These are phyloP conservation scores for Komagataella mondaviorum DNA, from an alignment of 805 yeast species.

Conservation along the genomic window DNA sequence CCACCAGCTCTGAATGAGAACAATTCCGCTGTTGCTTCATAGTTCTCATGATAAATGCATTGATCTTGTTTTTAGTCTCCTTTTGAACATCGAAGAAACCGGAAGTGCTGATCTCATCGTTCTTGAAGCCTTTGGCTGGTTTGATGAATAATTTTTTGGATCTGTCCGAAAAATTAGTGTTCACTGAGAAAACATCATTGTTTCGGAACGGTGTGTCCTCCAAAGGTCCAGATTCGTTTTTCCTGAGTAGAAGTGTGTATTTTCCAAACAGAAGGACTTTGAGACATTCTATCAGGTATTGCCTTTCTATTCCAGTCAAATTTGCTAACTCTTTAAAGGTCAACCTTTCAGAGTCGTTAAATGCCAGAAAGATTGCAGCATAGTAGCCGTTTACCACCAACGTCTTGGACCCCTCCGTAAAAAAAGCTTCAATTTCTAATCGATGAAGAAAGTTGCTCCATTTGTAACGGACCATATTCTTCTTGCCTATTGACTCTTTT, in stretches of 20 bases:
- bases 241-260: neutral
- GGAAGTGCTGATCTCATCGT: neutral
- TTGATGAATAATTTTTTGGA: neutral
- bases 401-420: neutral
- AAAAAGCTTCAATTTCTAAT: neutral
- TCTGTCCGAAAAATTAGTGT: neutral
- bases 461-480: neutral
- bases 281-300: neutral
- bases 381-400: neutral
- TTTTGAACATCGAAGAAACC: neutral
- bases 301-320: neutral
- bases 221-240: neutral
- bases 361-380: conserved; percentile 1
- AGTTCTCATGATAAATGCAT: conserved; percentile 1
- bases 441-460: neutral
- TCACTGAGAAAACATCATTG: neutral
- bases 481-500: neutral
- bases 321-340: neutral
- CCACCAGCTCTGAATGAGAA: neutral
- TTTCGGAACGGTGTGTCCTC: neutral
- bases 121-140: neutral
- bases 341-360: neutral
- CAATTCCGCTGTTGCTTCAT: neutral
- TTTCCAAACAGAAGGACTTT: neutral
- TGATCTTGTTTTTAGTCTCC: neutral